phyloP scores from a whole-genome alignment of 768 basidiomycete genomes.

The Leucocoprinus birnbaumii region DNA sequence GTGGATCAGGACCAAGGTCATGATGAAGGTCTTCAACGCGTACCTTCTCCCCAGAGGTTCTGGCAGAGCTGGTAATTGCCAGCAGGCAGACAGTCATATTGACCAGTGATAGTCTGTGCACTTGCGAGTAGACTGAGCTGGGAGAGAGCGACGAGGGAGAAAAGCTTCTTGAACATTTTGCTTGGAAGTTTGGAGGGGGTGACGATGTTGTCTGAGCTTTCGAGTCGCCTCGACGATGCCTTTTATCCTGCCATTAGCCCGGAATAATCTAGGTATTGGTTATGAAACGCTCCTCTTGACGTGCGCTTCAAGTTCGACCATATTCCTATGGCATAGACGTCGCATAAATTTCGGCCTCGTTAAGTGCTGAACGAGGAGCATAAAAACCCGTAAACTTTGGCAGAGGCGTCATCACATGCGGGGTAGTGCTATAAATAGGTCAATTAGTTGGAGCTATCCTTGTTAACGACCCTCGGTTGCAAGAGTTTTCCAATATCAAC shows the following conservation, averaged over 20 bases:
- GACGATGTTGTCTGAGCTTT: too few species aligned
- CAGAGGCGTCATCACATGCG: too few species aligned
- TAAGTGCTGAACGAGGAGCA: background rate
- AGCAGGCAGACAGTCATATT: conserved; percentile 7
- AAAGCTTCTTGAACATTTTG: background rate
- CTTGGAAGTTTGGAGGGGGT: too few species aligned
- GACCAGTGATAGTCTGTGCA: conserved; percentile 10
- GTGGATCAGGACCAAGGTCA: conserved; percentile 20
- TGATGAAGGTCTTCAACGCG: conserved; percentile 9
- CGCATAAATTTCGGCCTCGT: conserved; percentile 2
- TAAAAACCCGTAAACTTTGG: background rate
- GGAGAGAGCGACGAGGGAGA: background rate
- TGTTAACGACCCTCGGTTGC: too few species aligned
- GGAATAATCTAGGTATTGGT: background rate
- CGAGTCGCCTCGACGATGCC: too few species aligned
- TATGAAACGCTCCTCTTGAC: background rate
- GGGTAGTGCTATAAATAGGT: background rate
- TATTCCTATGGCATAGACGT: background rate
- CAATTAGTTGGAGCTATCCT: too few species aligned
- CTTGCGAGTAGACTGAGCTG: background rate
- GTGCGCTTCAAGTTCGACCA: background rate
- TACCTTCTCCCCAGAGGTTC: conserved; percentile 52
- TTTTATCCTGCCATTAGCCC: background rate
- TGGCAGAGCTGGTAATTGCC: conserved; percentile 52
- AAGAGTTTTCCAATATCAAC: too few species aligned